Evolutionary conservation across 345 rosid genomes (phyloP).

Genomic region (Salix caprea): DNA sequence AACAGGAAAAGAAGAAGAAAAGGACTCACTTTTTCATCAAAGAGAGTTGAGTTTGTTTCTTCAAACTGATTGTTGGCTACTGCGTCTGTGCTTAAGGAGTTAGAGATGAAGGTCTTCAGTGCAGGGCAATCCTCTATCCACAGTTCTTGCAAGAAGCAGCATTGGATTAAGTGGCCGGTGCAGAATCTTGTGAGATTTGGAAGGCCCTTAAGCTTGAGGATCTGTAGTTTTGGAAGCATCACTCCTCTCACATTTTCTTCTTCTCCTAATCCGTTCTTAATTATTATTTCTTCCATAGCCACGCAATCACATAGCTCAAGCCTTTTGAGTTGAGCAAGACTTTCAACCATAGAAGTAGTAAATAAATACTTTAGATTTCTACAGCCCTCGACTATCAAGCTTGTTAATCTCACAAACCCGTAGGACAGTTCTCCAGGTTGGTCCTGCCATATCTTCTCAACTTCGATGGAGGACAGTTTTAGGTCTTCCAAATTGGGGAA

Average conservation of each 20-base stretch:
- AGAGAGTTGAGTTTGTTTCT: not conserved
- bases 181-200: not conserved
- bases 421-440: not conserved
- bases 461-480: not conserved
- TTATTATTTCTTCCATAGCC: not conserved
- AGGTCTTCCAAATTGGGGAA: not conserved
- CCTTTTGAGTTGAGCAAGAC: not conserved
- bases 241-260: not conserved
- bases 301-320: slow-evolving; percentile 1
- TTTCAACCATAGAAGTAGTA: not conserved
- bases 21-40: slow-evolving; percentile 7
- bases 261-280: not conserved
- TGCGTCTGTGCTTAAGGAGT: not conserved
- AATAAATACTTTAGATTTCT: slow-evolving; percentile 6
- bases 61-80: not conserved
- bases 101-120: not conserved
- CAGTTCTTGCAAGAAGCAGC: not conserved
- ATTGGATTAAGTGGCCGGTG: not conserved
- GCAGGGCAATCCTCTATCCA: not conserved
- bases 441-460: slow-evolving; percentile 7
- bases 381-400: not conserved
- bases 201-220: not conserved
- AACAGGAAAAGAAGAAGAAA: not conserved
- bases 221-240: not conserved
- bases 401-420: not conserved